These are phyloP conservation scores for Malus hybrid DNA, from an alignment of 331 rosid genomes.

Conservation along the genomic window DNA sequence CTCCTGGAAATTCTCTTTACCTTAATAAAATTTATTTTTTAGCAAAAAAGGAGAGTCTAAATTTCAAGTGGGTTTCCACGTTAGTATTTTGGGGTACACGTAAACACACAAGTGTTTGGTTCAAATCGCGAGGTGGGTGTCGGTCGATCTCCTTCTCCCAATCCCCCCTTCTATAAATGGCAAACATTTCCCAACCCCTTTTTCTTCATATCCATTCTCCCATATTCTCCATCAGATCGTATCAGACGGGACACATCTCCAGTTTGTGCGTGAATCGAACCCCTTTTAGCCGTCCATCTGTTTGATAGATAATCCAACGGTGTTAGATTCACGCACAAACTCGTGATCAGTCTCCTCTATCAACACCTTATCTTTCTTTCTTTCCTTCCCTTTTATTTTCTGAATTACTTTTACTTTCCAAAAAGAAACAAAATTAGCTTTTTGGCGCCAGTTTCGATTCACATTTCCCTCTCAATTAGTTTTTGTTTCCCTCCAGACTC, in stretches of 20 bases:
- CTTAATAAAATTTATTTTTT: too few species aligned
- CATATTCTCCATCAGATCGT: background rate
- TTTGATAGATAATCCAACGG: background rate
- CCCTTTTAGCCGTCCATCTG: background rate
- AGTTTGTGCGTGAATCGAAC: conserved; percentile 28
- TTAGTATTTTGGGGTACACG: background rate
- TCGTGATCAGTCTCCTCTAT: conserved; percentile 22
- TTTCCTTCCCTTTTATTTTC: too few species aligned
- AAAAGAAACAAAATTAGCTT: background rate
- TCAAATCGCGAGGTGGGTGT: background rate
- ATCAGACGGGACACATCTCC: conserved; percentile 14
- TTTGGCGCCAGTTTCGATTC: conserved; percentile 16
- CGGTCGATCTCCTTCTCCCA: background rate
- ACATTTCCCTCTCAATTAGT: background rate
- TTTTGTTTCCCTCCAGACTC: background rate
- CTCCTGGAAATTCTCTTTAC: too few species aligned
- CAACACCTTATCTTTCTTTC: background rate
- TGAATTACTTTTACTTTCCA: background rate
- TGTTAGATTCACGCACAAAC: conserved; percentile 40
- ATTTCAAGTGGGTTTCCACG: too few species aligned
- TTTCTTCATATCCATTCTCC: background rate
- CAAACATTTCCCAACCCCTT: background rate
- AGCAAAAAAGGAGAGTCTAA: too few species aligned
- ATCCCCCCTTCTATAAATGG: background rate
- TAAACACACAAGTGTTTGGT: background rate